Evolutionary conservation across 805 yeast species (phyloP), one percentile per base, ranked within the genome.

Genomic region (Helenozyma rhizophorensis): DNA sequence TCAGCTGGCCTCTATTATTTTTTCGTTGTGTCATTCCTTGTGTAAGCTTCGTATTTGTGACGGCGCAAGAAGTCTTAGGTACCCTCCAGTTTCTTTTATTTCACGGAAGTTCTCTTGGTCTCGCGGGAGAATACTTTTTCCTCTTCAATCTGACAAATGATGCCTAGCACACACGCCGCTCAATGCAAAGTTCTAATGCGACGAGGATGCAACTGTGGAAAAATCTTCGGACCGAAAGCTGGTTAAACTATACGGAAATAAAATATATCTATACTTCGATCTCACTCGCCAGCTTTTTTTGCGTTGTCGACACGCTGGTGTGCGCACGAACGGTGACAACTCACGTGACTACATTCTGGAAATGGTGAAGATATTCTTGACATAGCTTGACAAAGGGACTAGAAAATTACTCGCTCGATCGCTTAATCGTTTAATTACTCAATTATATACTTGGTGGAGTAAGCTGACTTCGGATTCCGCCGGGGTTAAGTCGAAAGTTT

Each of bases 11-110:
- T 24, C 39, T 42, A 31, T 37, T 21, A 27, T 33, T 40, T 42
- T 36, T 45, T 45, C 49, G 49, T 42, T 45, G 49, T 27, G 49
- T 42, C 49, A 45, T 45, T 26, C 19, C n/a, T n/a, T n/a, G n/a
- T n/a, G n/a, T n/a, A n/a, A n/a, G n/a, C n/a, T n/a, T n/a, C n/a
- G n/a, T n/a, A n/a, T n/a, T n/a, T n/a, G n/a, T n/a, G n/a, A n/a
- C n/a, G n/a, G n/a, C n/a, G n/a, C n/a, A n/a, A n/a, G n/a, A n/a
- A n/a, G n/a, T n/a, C n/a, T n/a, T n/a, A n/a, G n/a, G n/a, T n/a
- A n/a, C n/a, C n/a, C n/a, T n/a, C n/a, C n/a, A n/a, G n/a, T n/a
- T n/a, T n/a, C n/a, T n/a, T n/a, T n/a, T n/a, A n/a, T n/a, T n/a
- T n/a, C n/a, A n/a, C n/a, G n/a, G n/a, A n/a, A n/a, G 19, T 8